Evolutionary conservation across 2,329 filamentous ascomycete genomes (phyloP).

Genomic region (Xylariaceae sp.): DNA sequence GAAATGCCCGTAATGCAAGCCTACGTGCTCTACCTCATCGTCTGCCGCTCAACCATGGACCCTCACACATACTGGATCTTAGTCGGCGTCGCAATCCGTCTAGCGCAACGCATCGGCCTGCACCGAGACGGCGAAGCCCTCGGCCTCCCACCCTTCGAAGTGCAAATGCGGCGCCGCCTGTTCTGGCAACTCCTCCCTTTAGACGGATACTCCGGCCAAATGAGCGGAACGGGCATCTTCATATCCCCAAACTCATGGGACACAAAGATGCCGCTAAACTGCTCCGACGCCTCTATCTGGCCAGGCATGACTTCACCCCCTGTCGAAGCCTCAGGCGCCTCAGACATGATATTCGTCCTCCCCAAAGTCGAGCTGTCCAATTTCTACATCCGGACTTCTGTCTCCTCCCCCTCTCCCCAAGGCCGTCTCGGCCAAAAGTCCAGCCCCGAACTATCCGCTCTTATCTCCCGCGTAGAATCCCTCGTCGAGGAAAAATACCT

Average conservation of each 20-base stretch:
- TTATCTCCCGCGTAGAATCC: conserved; percentile 41
- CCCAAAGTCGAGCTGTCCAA: background rate
- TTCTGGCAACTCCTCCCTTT: conserved; percentile 53
- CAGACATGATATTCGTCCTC: conserved; percentile 35
- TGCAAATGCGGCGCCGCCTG: conserved; percentile 53
- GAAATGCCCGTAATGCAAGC: conserved; percentile 55
- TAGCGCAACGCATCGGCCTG: conserved; percentile 53
- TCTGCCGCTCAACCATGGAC: conserved; percentile 40
- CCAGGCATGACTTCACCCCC: conserved; percentile 35
- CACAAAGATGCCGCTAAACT: conserved; percentile 34
- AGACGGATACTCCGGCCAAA: conserved; percentile 25
- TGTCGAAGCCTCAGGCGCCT: conserved; percentile 26
- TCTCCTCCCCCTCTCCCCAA: background rate
- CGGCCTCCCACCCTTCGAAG: conserved; percentile 41
- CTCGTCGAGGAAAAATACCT: conserved; percentile 41
- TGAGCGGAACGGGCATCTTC: conserved; percentile 23
- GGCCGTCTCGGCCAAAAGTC: conserved; percentile 12
- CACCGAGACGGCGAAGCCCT: conserved; percentile 43
- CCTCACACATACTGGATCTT: conserved; percentile 50
- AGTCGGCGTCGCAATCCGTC: conserved; percentile 49
- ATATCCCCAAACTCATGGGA: conserved; percentile 27
- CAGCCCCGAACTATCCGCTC: conserved; percentile 3
- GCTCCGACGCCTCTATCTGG: conserved; percentile 39
- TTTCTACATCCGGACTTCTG: conserved; percentile 2
- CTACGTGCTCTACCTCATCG: conserved; percentile 45